Conservation (phyloP, 2,329 filamentous ascomycete species). For the Calonectria pauciramosa region DNA sequence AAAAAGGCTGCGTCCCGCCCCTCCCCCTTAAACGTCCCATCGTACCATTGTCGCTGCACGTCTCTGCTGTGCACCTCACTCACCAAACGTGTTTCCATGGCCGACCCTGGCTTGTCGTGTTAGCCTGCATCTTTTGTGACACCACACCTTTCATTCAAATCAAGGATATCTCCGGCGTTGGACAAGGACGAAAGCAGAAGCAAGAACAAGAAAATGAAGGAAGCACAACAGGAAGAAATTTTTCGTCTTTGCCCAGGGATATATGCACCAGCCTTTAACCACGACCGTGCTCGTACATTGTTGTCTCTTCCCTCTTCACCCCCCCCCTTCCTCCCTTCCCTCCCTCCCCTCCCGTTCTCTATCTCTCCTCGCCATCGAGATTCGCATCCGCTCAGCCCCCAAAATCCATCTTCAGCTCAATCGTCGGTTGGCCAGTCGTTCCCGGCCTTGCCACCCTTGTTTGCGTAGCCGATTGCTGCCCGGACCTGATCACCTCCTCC, state of each 20-base stretch:
- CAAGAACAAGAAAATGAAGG: background rate
- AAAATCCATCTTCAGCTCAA: constrained; percentile 97
- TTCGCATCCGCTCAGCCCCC: constrained; percentile 55
- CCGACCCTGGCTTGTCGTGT: background rate
- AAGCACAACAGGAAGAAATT: background rate
- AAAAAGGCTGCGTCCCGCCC: background rate
- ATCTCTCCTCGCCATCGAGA: background rate
- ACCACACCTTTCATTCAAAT: background rate
- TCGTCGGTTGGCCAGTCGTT: constrained; percentile 77
- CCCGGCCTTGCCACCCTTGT: constrained; percentile 55
- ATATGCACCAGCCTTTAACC: background rate
- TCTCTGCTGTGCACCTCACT: background rate
- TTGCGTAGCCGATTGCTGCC: constrained; percentile 62
- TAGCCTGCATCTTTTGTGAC: background rate
- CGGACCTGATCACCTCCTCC: constrained; percentile 83
- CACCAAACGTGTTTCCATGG: background rate
- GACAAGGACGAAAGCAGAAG: background rate
- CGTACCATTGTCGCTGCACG: background rate
- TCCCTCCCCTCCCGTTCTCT: background rate
- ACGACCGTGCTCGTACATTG: background rate
- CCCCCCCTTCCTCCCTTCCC: background rate
- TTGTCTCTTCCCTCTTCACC: background rate
- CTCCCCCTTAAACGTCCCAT: background rate
- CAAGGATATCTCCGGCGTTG: background rate
- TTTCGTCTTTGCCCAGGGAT: background rate